These are phyloP conservation scores for Metschnikowia henanensis DNA, from an alignment of 805 yeast genomes.

Conservation along the genomic window DNA sequence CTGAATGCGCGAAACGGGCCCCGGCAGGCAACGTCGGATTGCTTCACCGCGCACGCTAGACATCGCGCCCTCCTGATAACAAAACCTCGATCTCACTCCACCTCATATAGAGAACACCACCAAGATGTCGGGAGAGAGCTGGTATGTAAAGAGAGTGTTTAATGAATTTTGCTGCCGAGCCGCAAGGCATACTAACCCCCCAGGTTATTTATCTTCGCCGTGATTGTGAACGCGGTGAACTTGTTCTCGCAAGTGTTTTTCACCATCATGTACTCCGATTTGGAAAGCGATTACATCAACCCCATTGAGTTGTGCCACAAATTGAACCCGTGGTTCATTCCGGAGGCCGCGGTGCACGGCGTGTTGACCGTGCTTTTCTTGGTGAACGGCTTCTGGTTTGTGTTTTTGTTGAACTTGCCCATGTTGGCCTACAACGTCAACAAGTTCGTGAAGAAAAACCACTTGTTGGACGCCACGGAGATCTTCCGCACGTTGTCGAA, in stretches of 20 bases:
- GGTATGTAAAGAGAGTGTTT: conserved; percentile 20
- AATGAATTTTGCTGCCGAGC: background rate
- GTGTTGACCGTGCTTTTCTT: conserved; percentile 68
- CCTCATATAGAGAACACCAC: background rate
- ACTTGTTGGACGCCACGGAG: conserved; percentile 94
- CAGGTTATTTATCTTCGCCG: conserved; percentile 73
- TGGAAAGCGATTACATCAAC: conserved; percentile 95
- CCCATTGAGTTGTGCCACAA: conserved; percentile 96
- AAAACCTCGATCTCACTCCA: background rate
- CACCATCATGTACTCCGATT: conserved; percentile 92
- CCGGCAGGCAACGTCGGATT: conserved; percentile 9
- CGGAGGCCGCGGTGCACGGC: conserved; percentile 86
- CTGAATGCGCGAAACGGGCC: conserved; percentile 5
- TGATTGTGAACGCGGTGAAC: conserved; percentile 81
- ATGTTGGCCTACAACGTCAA: conserved; percentile 80
- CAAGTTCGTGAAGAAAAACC: conserved; percentile 76
- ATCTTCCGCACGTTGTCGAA: conserved; percentile 91
- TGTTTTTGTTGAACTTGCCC: conserved; percentile 80
- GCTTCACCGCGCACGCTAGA: conserved; percentile 1
- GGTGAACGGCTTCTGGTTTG: conserved; percentile 90
- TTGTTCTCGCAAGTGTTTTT: conserved; percentile 91
- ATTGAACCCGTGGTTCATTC: conserved; percentile 83
- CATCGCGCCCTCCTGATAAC: conserved; percentile 9
- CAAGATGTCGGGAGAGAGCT: conserved; percentile 29
- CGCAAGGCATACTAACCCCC: conserved; percentile 11